Base-by-base conservation (phyloP, 148 eudicot genomes). In the Dysphania ambrosioides region DNA sequence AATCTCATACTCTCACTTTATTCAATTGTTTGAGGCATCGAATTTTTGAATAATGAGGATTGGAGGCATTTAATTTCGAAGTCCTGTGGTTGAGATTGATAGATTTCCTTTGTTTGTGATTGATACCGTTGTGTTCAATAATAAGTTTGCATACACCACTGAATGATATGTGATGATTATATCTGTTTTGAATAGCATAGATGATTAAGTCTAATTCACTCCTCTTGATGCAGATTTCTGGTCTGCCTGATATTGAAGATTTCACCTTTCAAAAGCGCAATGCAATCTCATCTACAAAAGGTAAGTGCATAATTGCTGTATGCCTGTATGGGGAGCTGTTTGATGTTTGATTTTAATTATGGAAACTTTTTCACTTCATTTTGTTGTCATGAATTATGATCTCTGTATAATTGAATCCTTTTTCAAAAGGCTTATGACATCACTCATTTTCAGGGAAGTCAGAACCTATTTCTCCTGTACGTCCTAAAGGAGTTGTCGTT, bases 191-290 rank as follows among this genome's bases (percentile, higher is more conserved):
- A 27, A 51, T 38, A 11, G 11, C 4, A 11, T 44, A 66, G 32
- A 12, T 19, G 26, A 8, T 58, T 6, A 70, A 34, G 27, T 16
- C 31, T 1, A 59, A 58, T 58, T 23, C 51, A 53, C 44, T 72
- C 68, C 58, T 72, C 62, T 44, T 71, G 75, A 18, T 78, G 77
- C 60, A 74, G 79, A 56, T 68, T 44, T 62, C 71, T 35, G 71
- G 69, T 61, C 68, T 82, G 44, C 97, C 91, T 72, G 96, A 93
- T 75, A 93, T 93, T 76, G 97, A 93, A 85, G 97, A 93, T 80
- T 90, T 88, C 60, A 74, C 85, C 41, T 90, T 78, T 76, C 82
- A 81, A 49, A 93, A 82, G 64, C 44, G 76, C 35, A 75, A 79
- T 60, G 59, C 61, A 56, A 31, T 66, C 72, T 73, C 71, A 72